These are phyloP conservation scores for Aspergillus pseudoterreus DNA, from an alignment of 2,329 filamentous ascomycete genomes.

Conservation along the genomic window DNA sequence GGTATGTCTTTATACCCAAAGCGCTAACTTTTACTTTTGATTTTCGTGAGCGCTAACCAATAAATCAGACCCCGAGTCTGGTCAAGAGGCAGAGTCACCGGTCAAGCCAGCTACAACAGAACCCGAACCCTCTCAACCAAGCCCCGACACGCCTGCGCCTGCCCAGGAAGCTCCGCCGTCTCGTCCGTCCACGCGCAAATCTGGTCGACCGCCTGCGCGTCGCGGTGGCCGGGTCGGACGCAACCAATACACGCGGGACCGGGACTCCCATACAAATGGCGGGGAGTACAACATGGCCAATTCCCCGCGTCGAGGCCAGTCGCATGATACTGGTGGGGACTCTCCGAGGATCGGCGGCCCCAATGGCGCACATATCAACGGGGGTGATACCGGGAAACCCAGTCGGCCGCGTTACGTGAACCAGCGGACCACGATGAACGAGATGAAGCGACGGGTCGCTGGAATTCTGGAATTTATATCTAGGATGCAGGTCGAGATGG, in stretches of 20 bases:
- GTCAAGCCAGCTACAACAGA: constrained; percentile 39
- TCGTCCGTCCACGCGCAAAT: constrained; percentile 55
- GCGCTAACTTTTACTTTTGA: background rate
- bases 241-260: constrained; percentile 79
- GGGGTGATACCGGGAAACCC: constrained; percentile 54
- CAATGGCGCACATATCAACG: constrained; percentile 52
- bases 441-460: constrained; percentile 80
- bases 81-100: constrained; percentile 63
- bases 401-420: constrained; percentile 59
- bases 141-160: constrained; percentile 40
- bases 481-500: constrained; percentile 82
- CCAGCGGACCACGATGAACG: constrained; percentile 70
- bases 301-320: constrained; percentile 40
- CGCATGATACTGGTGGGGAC: constrained; percentile 36
- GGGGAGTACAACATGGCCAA: constrained; percentile 32
- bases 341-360: constrained; percentile 34
- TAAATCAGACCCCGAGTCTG: constrained; percentile 57
- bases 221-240: constrained; percentile 62
- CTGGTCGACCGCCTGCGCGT: constrained; percentile 61
- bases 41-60: constrained; percentile 32
- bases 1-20: constrained; percentile 49
- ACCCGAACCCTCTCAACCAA: constrained; percentile 40
- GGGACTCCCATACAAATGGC: constrained; percentile 58
- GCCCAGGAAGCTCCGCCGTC: constrained; percentile 32
- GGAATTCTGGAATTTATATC: constrained; percentile 88